Evolutionary conservation across 129 eudicot genomes (phyloP).

Genomic region (Pseudognaphalium luteoalbum): DNA sequence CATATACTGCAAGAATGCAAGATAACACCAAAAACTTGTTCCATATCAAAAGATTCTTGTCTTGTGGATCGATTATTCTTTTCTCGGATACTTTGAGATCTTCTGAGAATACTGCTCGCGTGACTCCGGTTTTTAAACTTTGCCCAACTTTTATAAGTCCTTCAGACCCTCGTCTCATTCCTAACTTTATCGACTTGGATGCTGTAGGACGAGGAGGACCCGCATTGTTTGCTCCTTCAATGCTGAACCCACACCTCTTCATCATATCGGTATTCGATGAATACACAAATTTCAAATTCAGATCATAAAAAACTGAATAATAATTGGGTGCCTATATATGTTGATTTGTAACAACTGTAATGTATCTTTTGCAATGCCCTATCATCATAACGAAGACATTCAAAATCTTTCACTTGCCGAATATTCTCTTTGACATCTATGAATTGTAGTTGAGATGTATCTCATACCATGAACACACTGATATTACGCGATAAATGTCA

Average conservation of each 20-base stretch:
- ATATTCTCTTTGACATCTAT: background rate
- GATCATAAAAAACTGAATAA: slow-evolving; percentile 45
- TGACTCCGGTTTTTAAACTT: slow-evolving; percentile 63
- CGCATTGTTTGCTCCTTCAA: slow-evolving; percentile 50
- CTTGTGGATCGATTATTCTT: slow-evolving; percentile 94
- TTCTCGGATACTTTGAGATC: slow-evolving; percentile 79
- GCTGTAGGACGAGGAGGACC: slow-evolving; percentile 45
- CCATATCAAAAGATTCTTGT: slow-evolving; percentile 76
- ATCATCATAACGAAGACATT: slow-evolving; percentile 17
- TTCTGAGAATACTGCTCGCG: slow-evolving; percentile 83
- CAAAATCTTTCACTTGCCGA: slow-evolving; percentile 1
- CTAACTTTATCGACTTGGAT: slow-evolving; percentile 61
- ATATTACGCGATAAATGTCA: slow-evolving; percentile 5
- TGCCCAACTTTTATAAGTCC: slow-evolving; percentile 73
- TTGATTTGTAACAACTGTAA: slow-evolving; percentile 39
- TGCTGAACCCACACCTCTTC: slow-evolving; percentile 55
- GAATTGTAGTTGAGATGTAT: slow-evolving; percentile 13
- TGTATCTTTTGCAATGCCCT: slow-evolving; percentile 30
- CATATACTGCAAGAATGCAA: slow-evolving; percentile 83
- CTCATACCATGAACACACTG: slow-evolving; percentile 7
- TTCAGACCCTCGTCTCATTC: slow-evolving; percentile 71
- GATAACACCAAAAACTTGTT: slow-evolving; percentile 76
- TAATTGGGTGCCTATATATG: slow-evolving; percentile 45
- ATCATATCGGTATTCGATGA: slow-evolving; percentile 43
- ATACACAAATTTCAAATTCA: slow-evolving; percentile 43